A percentile compares a stretch with the other conserved stretches of the same genome.
Conservation (phyloP, 2,329 filamentous ascomycete species). For the Phialophora macrospora region DNA sequence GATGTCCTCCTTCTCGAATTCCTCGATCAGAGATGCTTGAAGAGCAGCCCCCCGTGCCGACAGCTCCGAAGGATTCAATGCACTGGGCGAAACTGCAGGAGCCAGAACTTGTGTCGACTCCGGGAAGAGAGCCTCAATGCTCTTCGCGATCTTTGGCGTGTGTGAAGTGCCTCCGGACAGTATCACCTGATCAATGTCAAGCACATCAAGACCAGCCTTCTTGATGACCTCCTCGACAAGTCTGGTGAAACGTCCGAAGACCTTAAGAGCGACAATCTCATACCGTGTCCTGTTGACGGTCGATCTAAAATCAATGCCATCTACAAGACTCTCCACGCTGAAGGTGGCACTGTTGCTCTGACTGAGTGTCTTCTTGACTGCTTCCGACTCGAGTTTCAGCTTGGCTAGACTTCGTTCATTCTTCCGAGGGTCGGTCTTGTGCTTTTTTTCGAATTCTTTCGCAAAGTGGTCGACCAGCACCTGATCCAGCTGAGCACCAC, state of each 20-base stretch:
- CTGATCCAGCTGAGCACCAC: conserved; percentile 83
- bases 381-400: conserved; percentile 87
- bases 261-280: conserved; percentile 83
- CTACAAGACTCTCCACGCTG: conserved; percentile 86
- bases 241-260: conserved; percentile 85
- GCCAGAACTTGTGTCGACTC: conserved; percentile 77
- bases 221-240: conserved; percentile 82
- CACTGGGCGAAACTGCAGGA: conserved; percentile 74
- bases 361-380: conserved; percentile 88
- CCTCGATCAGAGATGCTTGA: conserved; percentile 90
- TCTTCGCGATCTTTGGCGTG: conserved; percentile 87
- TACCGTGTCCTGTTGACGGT: conserved; percentile 93
- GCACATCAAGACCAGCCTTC: conserved; percentile 88
- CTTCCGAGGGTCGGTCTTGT: conserved; percentile 83
- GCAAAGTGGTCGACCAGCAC: conserved; percentile 94
- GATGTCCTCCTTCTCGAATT: conserved; percentile 92
- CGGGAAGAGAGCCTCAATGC: conserved; percentile 80
- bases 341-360: conserved; percentile 87
- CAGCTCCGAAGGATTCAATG: conserved; percentile 93
- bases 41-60: conserved; percentile 88
- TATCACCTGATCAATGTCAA: conserved; percentile 94
- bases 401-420: conserved; percentile 85
- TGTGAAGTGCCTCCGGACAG: conserved; percentile 90
- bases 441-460: conserved; percentile 98
- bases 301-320: conserved; percentile 87